A percentile compares a stretch with the other conserved stretches of the same genome.
Evolutionary conservation across 441 rosid species (phyloP).

Genomic region (Gossypium schwendimanii): DNA sequence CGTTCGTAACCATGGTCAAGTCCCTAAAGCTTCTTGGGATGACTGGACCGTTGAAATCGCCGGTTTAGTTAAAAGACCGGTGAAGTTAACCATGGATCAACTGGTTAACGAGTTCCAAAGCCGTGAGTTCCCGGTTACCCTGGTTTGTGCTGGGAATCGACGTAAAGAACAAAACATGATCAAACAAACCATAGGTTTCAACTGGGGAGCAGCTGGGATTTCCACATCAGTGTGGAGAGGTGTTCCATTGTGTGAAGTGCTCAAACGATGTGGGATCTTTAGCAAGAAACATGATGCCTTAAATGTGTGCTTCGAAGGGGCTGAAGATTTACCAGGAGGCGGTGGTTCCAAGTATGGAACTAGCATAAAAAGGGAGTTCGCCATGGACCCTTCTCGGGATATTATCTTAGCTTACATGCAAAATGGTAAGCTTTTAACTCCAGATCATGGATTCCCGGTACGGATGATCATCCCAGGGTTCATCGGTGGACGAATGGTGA

Average conservation of each 20-base stretch:
- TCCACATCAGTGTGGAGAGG: conserved; percentile 89
- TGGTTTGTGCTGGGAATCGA: conserved; percentile 86
- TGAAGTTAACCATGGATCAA: conserved; percentile 67
- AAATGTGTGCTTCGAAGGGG: conserved; percentile 83
- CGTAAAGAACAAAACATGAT: conserved; percentile 90
- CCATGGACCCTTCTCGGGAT: conserved; percentile 83
- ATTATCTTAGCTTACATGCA: conserved; percentile 83
- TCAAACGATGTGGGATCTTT: conserved; percentile 61
- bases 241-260: conserved; percentile 46
- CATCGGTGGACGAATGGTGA: conserved; percentile 89
- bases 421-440: conserved; percentile 64
- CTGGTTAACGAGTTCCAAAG: conserved; percentile 50
- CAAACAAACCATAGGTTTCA: conserved; percentile 74
- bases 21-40: conserved; percentile 58
- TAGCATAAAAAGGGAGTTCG: conserved; percentile 52
- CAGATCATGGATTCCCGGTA: conserved; percentile 89
- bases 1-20: conserved; percentile 80
- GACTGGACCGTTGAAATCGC: conserved; percentile 69
- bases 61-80: conserved; percentile 63
- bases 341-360: conserved; percentile 91
- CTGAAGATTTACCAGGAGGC: conserved; percentile 83
- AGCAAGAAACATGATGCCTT: conserved; percentile 42
- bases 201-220: conserved; percentile 82
- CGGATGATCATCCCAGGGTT: conserved; percentile 72
- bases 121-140: conserved; percentile 65